Evolutionary conservation across 2,329 filamentous ascomycete species (phyloP).

Genomic region (Acephala macrosclerotiorum): DNA sequence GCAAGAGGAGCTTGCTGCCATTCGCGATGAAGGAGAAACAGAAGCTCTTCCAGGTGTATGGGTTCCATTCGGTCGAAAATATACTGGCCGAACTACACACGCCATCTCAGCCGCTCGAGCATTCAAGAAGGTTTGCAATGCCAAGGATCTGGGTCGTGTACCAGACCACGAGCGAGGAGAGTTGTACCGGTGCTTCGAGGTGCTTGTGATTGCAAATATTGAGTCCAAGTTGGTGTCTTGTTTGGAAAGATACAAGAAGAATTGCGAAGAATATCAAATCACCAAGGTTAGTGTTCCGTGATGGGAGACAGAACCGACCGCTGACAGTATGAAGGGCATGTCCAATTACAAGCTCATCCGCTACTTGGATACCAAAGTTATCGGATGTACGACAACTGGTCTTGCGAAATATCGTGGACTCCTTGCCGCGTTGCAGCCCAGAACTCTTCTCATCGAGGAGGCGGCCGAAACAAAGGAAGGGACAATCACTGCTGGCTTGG

Average conservation of each 20-base stretch:
- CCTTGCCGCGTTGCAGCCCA: constrained; percentile 65
- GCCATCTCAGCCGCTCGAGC: constrained; percentile 17
- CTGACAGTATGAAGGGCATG: constrained; percentile 30
- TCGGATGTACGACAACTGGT: constrained; percentile 67
- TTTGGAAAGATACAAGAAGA: constrained; percentile 34
- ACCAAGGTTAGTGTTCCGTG: constrained; percentile 31
- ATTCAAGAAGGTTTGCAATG: constrained; percentile 12
- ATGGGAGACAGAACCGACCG: neutral
- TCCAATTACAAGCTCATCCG: constrained; percentile 53
- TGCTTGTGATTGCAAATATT: constrained; percentile 34
- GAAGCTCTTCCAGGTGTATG: constrained; percentile 37
- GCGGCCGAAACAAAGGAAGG: constrained; percentile 66
- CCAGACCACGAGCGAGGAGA: constrained; percentile 36
- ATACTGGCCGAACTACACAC: constrained; percentile 34
- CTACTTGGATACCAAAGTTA: constrained; percentile 61
- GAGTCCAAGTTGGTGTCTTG: constrained; percentile 26
- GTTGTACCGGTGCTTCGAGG: constrained; percentile 43
- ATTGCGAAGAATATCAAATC: constrained; percentile 30
- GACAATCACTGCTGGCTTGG: constrained; percentile 64
- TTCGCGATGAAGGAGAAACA: constrained; percentile 19
- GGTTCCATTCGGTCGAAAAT: constrained; percentile 35
- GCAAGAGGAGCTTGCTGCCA: constrained; percentile 31
- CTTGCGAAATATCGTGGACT: constrained; percentile 73
- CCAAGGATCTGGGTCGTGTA: constrained; percentile 37
- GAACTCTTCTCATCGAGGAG: constrained; percentile 72